Evolutionary conservation across 345 rosid genomes (phyloP), one percentile per base, ranked within the genome.

Genomic region (Cardamine chenopodiifolia): DNA sequence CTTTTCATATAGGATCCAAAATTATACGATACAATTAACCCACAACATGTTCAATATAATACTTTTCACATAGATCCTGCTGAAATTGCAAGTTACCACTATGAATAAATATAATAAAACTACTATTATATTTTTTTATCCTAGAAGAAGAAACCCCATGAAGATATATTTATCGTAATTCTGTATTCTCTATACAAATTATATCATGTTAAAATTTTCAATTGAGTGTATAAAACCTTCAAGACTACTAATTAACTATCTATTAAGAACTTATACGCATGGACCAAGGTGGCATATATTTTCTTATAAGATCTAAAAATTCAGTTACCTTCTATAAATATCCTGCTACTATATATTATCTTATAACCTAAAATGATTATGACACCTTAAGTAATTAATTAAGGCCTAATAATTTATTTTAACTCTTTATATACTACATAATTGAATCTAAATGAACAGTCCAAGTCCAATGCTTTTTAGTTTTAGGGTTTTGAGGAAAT

Each of bases 211-310:
- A 53, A 37, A 10, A 19, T 1, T 4, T 74, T 48, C 52, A 48
- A 9, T 45, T 70, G 53, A 57, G 45, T 70, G 66, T 71, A 40
- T 40, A 66, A 71, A 77, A 58, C 53, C 28, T 77, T 39, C 42
- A 40, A 77, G 72, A 71, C 81, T 71, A 20, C 80, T 71, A 77
- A 65, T 71, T 77, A 71, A 77, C 72, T 71, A 71, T 64, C 81
- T 44, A 44, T n/a, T n/a, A n/a, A 44, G 49, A 44, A 44, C 84
- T 71, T 49, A 49, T 84, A 86, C 86, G 90, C 90, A 83, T 32
- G 47, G 74, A 68, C 74, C 84, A 85, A 65, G 79, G 82, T 82
- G 88, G 86, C 91, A 82, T 74, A 77, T 54, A 32, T 3, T 58
- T 71, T 58, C 23, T 57, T 56, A 49, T 47, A 37, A 58, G 48